Conservation (phyloP, 495 filamentous ascomycete species). For the Neurospora sp. region DNA sequence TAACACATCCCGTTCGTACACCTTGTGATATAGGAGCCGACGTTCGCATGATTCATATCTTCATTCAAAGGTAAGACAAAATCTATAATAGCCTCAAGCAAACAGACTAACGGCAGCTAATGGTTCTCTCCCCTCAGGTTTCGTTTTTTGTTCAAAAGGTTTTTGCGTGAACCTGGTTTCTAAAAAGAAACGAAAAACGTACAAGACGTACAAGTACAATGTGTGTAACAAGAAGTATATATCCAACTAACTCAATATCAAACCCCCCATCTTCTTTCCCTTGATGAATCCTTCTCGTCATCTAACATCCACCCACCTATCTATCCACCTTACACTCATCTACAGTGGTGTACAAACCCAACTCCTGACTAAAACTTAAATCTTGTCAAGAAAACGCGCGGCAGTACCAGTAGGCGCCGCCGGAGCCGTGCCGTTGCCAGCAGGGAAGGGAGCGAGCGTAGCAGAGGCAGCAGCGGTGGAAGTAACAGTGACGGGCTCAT, state of each 20-base stretch:
- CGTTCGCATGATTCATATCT: too few relatives aligned
- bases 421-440: constrained; percentile 17
- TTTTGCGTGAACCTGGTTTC: background rate
- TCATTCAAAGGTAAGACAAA: background rate
- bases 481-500: constrained; percentile 19
- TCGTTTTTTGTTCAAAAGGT: background rate
- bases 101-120: background rate
- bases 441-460: constrained; percentile 22
- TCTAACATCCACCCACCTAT: background rate
- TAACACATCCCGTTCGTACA: too few relatives aligned
- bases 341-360: background rate
- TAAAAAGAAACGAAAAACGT: background rate
- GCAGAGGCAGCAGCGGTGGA: constrained; percentile 11
- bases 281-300: background rate
- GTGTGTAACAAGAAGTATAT: background rate
- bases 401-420: constrained; percentile 1
- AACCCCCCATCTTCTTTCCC: background rate
- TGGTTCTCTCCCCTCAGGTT: background rate
- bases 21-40: too few relatives aligned
- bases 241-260: background rate
- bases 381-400: background rate
- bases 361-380: background rate
- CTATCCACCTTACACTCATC: background rate
- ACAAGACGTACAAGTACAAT: background rate
- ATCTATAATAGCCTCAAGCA: background rate